phyloP scores from a whole-genome alignment of 108 stramenopile genomes.

The Craspedostauros australis region DNA sequence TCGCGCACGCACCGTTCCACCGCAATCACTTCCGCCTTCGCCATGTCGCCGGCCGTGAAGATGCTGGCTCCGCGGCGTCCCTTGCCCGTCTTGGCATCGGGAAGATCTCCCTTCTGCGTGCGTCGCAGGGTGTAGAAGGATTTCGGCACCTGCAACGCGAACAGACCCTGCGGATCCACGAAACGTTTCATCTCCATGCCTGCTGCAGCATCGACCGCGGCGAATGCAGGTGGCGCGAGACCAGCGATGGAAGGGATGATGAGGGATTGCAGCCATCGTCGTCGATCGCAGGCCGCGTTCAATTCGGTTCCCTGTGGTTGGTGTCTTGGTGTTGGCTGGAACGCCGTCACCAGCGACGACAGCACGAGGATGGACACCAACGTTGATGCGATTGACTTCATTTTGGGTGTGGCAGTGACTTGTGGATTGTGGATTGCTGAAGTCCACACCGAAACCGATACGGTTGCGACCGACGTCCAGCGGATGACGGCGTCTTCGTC shows the following conservation, averaged over 20 bases:
- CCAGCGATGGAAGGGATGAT: background rate
- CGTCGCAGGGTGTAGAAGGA: slow-evolving; percentile 65
- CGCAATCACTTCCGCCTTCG: slow-evolving; percentile 77
- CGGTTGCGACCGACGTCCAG: too few relatives aligned
- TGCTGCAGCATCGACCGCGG: slow-evolving; percentile 1
- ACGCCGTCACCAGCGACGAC: too few relatives aligned
- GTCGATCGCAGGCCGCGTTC: background rate
- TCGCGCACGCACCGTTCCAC: slow-evolving; percentile 49
- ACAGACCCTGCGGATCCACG: slow-evolving; percentile 57
- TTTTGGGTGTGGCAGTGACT: too few relatives aligned
- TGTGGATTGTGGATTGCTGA: too few relatives aligned
- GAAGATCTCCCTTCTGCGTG: slow-evolving; percentile 74
- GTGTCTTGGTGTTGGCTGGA: too few relatives aligned
- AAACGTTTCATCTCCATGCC: slow-evolving; percentile 59
- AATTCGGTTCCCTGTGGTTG: too few relatives aligned
- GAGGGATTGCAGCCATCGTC: background rate
- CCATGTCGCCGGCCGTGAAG: slow-evolving; percentile 83
- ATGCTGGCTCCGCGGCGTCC: slow-evolving; percentile 75
- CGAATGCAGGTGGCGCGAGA: background rate
- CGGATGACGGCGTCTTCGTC: too few relatives aligned
- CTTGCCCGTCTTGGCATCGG: slow-evolving; percentile 75
- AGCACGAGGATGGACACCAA: too few relatives aligned
- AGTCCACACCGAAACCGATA: too few relatives aligned
- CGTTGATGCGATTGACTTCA: too few relatives aligned
- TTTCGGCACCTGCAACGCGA: slow-evolving; percentile 54